Evolutionary conservation across 2,329 filamentous ascomycete species (phyloP).

Genomic region (Alternaria burnsii): DNA sequence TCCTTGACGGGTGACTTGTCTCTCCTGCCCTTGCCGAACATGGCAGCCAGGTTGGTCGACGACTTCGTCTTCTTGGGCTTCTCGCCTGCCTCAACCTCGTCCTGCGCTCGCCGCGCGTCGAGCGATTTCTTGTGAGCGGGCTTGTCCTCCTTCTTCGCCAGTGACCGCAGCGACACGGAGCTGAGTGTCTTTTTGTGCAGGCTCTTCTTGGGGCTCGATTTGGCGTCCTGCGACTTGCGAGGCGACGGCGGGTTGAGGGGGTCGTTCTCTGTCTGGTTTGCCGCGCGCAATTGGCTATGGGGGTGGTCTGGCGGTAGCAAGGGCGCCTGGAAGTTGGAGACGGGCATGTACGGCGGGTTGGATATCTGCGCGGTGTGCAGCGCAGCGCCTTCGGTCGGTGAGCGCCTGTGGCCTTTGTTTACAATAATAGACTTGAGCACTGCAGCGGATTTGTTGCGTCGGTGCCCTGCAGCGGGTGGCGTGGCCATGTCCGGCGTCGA

Average conservation of each 20-base stretch:
- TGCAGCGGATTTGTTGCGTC: slow-evolving; percentile 53
- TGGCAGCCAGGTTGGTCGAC: slow-evolving; percentile 77
- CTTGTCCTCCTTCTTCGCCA: slow-evolving; percentile 56
- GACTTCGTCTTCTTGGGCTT: slow-evolving; percentile 80
- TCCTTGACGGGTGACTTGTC: slow-evolving; percentile 55
- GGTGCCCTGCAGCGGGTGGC: slow-evolving; percentile 40
- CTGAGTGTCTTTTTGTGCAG: slow-evolving; percentile 65
- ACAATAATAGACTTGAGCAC: slow-evolving; percentile 60
- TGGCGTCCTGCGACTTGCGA: slow-evolving; percentile 51
- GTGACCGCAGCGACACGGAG: slow-evolving; percentile 61
- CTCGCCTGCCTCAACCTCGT: slow-evolving; percentile 39
- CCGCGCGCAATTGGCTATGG: slow-evolving; percentile 48
- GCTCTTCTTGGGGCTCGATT: slow-evolving; percentile 45
- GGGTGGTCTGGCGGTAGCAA: slow-evolving; percentile 62
- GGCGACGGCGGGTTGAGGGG: slow-evolving; percentile 46
- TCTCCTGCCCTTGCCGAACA: slow-evolving; percentile 78
- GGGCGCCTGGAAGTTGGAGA: slow-evolving; percentile 44
- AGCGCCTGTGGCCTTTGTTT: slow-evolving; percentile 59
- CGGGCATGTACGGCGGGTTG: slow-evolving; percentile 34
- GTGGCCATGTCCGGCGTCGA: slow-evolving; percentile 31
- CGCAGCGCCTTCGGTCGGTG: slow-evolving; percentile 53
- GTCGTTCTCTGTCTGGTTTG: slow-evolving; percentile 48
- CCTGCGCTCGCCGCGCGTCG: slow-evolving; percentile 40
- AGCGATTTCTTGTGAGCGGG: slow-evolving; percentile 42
- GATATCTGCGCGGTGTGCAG: slow-evolving; percentile 30